Evolutionary conservation across 805 yeast genomes (phyloP).

Genomic region (Torulaspora gathmanii): DNA sequence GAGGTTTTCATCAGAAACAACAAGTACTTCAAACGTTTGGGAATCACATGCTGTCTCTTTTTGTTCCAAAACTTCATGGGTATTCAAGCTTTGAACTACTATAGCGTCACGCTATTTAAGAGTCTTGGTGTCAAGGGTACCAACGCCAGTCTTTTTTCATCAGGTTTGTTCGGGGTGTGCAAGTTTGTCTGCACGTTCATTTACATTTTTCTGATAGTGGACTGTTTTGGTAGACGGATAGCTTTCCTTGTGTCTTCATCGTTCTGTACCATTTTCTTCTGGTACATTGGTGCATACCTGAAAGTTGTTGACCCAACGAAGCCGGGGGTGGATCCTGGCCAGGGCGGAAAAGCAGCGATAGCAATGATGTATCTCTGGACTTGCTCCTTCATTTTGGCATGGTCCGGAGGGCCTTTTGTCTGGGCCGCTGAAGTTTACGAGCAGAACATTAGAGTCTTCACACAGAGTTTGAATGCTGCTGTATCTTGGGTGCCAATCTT

Average conservation of each 20-base stretch:
- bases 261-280: conserved; percentile 43
- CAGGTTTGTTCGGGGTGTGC: conserved; percentile 50
- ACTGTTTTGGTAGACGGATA: conserved; percentile 43
- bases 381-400: conserved; percentile 40
- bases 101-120: conserved; percentile 49
- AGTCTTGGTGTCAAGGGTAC: conserved; percentile 46
- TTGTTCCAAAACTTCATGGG: conserved; percentile 46
- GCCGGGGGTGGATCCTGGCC: conserved; percentile 27
- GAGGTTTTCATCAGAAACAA: conserved; percentile 32
- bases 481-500: conserved; percentile 50
- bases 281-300: conserved; percentile 47
- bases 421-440: conserved; percentile 46
- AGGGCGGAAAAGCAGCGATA: conserved; percentile 42
- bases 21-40: conserved; percentile 36
- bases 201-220: conserved; percentile 46
- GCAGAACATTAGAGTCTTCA: conserved; percentile 41
- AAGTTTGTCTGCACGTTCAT: conserved; percentile 43
- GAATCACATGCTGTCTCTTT: conserved; percentile 39
- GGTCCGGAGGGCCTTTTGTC: conserved; percentile 48
- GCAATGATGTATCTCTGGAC: conserved; percentile 48
- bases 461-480: conserved; percentile 43
- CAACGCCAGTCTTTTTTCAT: conserved; percentile 45
- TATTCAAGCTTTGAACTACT: conserved; percentile 48
- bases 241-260: conserved; percentile 39
- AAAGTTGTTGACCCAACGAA: conserved; percentile 38